Evolutionary conservation across 495 filamentous ascomycete genomes (phyloP), one percentile per base, ranked within the genome.

Genomic region (Neurospora sp.): DNA sequence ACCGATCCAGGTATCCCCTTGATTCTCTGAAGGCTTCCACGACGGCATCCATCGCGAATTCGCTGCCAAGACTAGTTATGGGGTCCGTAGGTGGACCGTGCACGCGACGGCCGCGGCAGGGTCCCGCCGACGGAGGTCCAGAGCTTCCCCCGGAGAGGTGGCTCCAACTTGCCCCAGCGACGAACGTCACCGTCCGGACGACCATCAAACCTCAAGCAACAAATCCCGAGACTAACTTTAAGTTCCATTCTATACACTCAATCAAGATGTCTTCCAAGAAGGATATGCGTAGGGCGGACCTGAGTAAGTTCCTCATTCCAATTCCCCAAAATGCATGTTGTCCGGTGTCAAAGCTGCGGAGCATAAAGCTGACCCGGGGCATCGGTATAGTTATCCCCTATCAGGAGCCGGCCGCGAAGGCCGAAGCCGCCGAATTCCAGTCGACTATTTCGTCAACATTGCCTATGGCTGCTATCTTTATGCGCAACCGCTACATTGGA

Each of bases 401-500:
- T 74, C 83, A 85, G 78, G 82, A 84, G 41, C 85, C 86, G 37
- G 76, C 75, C 8, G 59, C 79, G 9, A 88, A 87, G 70, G 77
- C 78, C 76, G 86, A 87, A 18, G 75, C 40, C 74, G 74, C 76
- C 77, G 87, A 89, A 61, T 78, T 86, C 72, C 81, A 78, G 82
- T 90, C 91, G 76, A 92, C 92, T 31, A 87, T 96, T 80, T 88
- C 91, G 14, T 95, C 89, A 78, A 97, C 93, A 9, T 81, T 97
- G 78, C 94, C 94, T 42, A 97, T 97, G 94, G 93, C 93, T 71
- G 94, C 94, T 71, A 94, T 97, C 86, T 96, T 97, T 81, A 95
- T 92, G 74, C 86, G 93, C 68, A 97, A 96, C 82, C 90, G 92
- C 87, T 96, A 88, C 85, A 87, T 97, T 76, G 93, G 93, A 80